Base-by-base conservation (phyloP, 2,329 filamentous ascomycete genomes). In the Trichoderma sp. region DNA sequence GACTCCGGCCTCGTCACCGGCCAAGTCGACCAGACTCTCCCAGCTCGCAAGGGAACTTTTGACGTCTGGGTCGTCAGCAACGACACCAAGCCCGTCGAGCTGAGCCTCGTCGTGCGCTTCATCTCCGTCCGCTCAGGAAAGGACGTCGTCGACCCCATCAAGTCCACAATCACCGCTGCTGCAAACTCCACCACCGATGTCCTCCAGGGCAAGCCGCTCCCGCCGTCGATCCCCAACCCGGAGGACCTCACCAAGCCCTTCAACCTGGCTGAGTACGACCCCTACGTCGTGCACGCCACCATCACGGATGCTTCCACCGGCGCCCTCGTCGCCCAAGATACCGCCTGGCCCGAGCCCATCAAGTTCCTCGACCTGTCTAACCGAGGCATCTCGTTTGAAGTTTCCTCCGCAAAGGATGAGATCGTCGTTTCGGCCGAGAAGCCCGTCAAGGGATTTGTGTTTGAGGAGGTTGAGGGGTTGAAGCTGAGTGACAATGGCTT, bases 301-400 rank as follows among this genome's bases (percentile, higher is more conserved):
- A 78, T 91, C 2, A 78, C 83, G 2, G 69, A 74, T n/a, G 41
- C 33, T 8, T 77, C 84, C 6, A 80, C 84, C 2, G 79, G 83
- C 0, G 76, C 81, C 21, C 80, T 85, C 18, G 80, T 89, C 2
- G 85, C 88, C 4, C 82, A 86, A 16, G 88, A 89, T 75, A 84
- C 86, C 14, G 88, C 89, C 35, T 92, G 91, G 90, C 90, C 90
- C 1, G 88, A 92, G 65, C 91, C 91, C 1, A 77, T 92, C 68
- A 92, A 92, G 81, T 91, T 91, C 76, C 81, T 91, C 1, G 86
- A 88, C 77, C 83, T 92, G 59, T 81, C 84, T 14, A 82, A 86
- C 53, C 85, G 88, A 31, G 80, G 77, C 2, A 73, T 83, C 12
- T 56, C 82, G 1, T 80, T 90, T 12, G 79, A 79, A 11, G 78